Percentiles rank a stretch among this genome's conserved stretches.
Conservation (phyloP, 2,329 filamentous ascomycete genomes). For the Aspergillus ustus region DNA sequence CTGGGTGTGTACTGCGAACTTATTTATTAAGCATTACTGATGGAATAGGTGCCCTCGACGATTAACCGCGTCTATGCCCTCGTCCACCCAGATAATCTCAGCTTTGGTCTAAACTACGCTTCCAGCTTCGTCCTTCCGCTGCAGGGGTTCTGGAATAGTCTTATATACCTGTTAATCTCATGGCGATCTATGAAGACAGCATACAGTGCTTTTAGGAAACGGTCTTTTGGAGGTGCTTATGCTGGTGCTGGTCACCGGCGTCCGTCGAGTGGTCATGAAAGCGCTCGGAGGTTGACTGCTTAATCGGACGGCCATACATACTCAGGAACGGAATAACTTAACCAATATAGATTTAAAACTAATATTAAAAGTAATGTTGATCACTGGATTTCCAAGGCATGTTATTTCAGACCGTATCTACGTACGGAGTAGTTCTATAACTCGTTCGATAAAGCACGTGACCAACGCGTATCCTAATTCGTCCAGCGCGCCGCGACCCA, state of each 20-base stretch:
- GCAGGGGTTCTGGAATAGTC: constrained; percentile 83
- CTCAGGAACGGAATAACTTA: not conserved
- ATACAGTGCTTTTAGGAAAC: constrained; percentile 9
- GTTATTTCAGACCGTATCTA: not conserved
- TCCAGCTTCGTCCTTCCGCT: constrained; percentile 77
- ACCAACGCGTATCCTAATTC: constrained; percentile 25
- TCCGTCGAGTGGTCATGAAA: constrained; percentile 17
- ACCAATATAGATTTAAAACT: not conserved
- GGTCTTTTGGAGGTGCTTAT: not conserved
- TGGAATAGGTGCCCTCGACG: constrained; percentile 66
- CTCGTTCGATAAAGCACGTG: constrained; percentile 25
- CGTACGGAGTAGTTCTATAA: too few relatives aligned
- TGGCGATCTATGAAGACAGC: constrained; percentile 62
- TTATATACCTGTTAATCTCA: constrained; percentile 76
- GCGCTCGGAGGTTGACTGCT: constrained; percentile 19
- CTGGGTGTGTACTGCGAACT: constrained; percentile 35
- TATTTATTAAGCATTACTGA: not conserved
- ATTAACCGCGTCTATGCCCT: constrained; percentile 77
- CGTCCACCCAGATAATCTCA: constrained; percentile 57
- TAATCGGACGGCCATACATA: not conserved
- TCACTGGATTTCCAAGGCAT: not conserved
- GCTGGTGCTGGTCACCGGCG: constrained; percentile 9
- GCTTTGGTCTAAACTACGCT: constrained; percentile 68
- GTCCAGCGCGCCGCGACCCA: constrained; percentile 8
- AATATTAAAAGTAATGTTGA: not conserved